Evolutionary conservation across 1,284 basidiomycete genomes (phyloP), one percentile per base, ranked within the genome.

Genomic region (Cutaneotrichosporon daszewskae): DNA sequence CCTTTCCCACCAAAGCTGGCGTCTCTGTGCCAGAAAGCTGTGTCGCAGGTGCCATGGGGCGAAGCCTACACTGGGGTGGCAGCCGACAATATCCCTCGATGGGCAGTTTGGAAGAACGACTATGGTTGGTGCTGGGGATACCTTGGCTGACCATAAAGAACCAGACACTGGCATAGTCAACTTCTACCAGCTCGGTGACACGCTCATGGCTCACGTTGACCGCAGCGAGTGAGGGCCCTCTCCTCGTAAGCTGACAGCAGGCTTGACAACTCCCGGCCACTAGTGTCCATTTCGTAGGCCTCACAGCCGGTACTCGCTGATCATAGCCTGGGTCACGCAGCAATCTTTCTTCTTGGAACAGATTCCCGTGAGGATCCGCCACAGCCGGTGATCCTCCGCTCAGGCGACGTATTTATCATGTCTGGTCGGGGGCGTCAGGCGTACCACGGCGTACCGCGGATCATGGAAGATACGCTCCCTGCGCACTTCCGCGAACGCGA

Each of bases 151-250:
- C n/a, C 36, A 4, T 4, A 13, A 35, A 49, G 45, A 40, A n/a
- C 87, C 88, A 3, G 89, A 92, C 64, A 88, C 89, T 11, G 90
- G 90, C 3, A 92, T 95, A 35, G 84, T 94, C 48, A 95, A 95
- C 65, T 94, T 88, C 59, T 89, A 90, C 64, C 86, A 89, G 64
- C 76, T 57, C 4, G 63, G 84, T 76, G 88, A 95, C 57, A 87
- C 87, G 0, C 77, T 95, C 19, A 94, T 94, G 84, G 90, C 80
- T 0, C 90, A 95, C 61, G 87, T 92, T 27, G 91, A 95, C 69
- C 84, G 86, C 18, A 88, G 88, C 16, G 91, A 95, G 66, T n/a
- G n/a, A n/a, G n/a, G n/a, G n/a, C n/a, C n/a, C n/a, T n/a, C n/a
- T n/a, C n/a, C n/a, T n/a, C n/a, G n/a, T n/a, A n/a, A n/a, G n/a